Conservation (phyloP, 306 rosid genomes). For the Ormosia semicastrata region DNA sequence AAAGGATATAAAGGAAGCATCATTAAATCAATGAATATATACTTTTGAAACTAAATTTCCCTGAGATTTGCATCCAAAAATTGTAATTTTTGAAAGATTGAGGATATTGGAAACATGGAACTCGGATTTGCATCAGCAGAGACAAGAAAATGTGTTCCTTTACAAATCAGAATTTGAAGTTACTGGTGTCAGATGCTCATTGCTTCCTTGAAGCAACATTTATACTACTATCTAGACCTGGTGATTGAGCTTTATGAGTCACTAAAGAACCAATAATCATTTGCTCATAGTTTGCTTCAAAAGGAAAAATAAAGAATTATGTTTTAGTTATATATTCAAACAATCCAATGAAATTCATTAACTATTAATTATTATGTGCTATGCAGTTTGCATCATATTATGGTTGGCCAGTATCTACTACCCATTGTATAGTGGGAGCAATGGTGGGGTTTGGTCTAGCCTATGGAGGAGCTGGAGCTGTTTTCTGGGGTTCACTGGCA, state of each 20-base stretch:
- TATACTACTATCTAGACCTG: background rate
- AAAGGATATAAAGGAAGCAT: background rate
- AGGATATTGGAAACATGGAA: constrained; percentile 11
- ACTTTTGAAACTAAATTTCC: background rate
- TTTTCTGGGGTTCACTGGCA: constrained; percentile 94
- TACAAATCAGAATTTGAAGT: background rate
- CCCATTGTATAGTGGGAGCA: constrained; percentile 98
- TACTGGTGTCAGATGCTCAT: background rate
- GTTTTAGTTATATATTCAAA: constrained; percentile 1
- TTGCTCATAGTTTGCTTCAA: background rate
- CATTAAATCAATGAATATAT: background rate
- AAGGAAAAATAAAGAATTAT: background rate
- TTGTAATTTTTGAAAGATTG: background rate
- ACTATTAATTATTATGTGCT: constrained; percentile 8
- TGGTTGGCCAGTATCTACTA: constrained; percentile 97
- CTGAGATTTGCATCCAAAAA: background rate
- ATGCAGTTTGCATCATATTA: constrained; percentile 82
- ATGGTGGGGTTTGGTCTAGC: constrained; percentile 95
- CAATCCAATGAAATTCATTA: constrained; percentile 2
- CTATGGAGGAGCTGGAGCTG: constrained; percentile 89
- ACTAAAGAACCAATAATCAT: background rate
- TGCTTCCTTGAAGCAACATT: background rate
- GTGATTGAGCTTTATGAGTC: background rate
- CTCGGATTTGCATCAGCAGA: background rate
- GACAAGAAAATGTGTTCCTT: background rate